These are phyloP conservation scores for Hylodesmum podocarpum DNA, from an alignment of 306 rosid species.

Conservation along the genomic window DNA sequence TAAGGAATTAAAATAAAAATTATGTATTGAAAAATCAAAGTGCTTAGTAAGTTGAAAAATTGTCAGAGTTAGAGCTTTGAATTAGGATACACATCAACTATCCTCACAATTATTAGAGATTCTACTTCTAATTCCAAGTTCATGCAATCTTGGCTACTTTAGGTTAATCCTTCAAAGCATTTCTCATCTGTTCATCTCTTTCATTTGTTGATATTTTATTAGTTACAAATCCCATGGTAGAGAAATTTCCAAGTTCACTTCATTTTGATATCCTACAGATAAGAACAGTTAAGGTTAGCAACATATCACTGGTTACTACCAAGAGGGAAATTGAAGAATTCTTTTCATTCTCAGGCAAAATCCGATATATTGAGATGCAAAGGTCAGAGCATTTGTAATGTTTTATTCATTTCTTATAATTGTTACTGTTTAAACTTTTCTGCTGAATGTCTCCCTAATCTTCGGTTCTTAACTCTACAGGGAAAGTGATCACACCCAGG, in stretches of 20 bases:
- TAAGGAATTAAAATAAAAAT: neutral
- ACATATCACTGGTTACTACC: conserved; percentile 58
- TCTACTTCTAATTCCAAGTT: neutral
- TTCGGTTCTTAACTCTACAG: conserved; percentile 36
- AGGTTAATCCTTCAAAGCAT: conserved; percentile 7
- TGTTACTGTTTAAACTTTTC: neutral
- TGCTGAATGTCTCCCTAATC: conserved; percentile 18
- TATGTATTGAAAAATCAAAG: neutral
- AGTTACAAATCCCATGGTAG: neutral
- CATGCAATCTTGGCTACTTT: conserved; percentile 1
- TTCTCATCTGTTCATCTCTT: neutral
- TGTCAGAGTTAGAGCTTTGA: neutral
- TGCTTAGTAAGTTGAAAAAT: neutral
- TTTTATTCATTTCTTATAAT: conserved; percentile 12
- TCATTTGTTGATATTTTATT: neutral
- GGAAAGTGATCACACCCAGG: conserved; percentile 68
- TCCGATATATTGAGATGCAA: conserved; percentile 72
- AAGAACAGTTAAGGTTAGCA: conserved; percentile 71
- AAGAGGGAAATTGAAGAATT: conserved; percentile 69
- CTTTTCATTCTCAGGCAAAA: conserved; percentile 86
- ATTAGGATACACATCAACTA: neutral
- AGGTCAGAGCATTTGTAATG: conserved; percentile 50
- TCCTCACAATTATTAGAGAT: neutral
- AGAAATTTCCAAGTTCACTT: conserved; percentile 3
- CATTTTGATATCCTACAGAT: conserved; percentile 45